These are phyloP conservation scores for Aspergillus leporis DNA, from an alignment of 495 filamentous ascomycete species.

Conservation along the genomic window DNA sequence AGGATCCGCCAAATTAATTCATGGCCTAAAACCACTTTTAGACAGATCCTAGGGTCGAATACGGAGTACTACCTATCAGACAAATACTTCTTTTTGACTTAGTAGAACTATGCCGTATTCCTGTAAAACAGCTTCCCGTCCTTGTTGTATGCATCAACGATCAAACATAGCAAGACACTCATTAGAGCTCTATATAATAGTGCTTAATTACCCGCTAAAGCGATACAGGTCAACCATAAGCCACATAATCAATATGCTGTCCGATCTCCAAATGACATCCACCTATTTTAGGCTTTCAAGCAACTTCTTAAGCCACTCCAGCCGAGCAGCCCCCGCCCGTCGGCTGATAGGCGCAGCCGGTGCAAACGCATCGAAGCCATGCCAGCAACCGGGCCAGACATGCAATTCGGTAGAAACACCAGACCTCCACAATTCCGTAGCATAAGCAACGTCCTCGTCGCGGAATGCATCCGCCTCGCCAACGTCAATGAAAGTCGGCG, in stretches of 20 bases:
- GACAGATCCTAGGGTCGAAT: too few species aligned
- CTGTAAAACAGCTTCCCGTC: too few species aligned
- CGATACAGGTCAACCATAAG: background rate
- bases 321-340: background rate
- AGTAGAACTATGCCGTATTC: too few species aligned
- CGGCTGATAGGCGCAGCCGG: conserved; percentile 12
- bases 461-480: conserved; percentile 35
- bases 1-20: background rate
- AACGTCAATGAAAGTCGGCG: conserved; percentile 26
- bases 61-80: too few species aligned
- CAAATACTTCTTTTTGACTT: too few species aligned
- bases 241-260: background rate
- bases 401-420: conserved; percentile 50
- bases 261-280: background rate
- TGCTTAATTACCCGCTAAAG: background rate
- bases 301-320: conserved; percentile 9
- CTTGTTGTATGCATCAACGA: too few species aligned
- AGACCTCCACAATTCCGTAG: conserved; percentile 30
- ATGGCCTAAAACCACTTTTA: too few species aligned
- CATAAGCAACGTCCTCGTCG: conserved; percentile 45
- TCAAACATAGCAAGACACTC: background rate
- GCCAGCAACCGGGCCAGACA: conserved; percentile 50
- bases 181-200: background rate
- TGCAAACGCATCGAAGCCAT: conserved; percentile 43
- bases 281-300: background rate